Conservation (phyloP, 2,329 filamentous ascomycete genomes). For the Lecanicillium sp. region DNA sequence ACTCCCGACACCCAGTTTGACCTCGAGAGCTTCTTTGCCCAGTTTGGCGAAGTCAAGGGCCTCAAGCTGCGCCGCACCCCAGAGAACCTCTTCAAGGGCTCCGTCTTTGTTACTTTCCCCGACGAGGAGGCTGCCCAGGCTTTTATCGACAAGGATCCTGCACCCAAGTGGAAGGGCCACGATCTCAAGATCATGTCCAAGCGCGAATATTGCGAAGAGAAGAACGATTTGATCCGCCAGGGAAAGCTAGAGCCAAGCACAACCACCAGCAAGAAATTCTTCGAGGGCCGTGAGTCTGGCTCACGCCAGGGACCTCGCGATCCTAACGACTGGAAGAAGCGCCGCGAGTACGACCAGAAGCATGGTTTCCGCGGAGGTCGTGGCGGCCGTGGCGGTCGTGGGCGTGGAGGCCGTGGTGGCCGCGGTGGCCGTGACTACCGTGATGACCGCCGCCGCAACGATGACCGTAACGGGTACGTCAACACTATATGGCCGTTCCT, state of each 20-base stretch:
- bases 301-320: constrained; percentile 34
- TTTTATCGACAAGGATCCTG: constrained; percentile 72
- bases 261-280: constrained; percentile 34
- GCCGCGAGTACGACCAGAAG: constrained; percentile 53
- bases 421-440: constrained; percentile 32
- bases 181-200: constrained; percentile 81
- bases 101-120: constrained; percentile 89
- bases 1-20: constrained; percentile 81
- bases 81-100: constrained; percentile 81
- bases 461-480: constrained; percentile 16
- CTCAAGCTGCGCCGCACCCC: constrained; percentile 77
- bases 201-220: constrained; percentile 75
- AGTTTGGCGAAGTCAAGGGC: constrained; percentile 69
- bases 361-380: constrained; percentile 46
- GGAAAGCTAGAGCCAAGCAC: constrained; percentile 57
- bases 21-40: constrained; percentile 83
- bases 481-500: constrained; percentile 6
- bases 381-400: constrained; percentile 32
- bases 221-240: constrained; percentile 61
- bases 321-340: constrained; percentile 54
- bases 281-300: constrained; percentile 35
- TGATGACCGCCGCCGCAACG: constrained; percentile 23
- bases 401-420: constrained; percentile 31
- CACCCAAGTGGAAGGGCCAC: constrained; percentile 76
- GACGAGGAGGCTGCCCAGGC: constrained; percentile 68